Evolutionary conservation across 768 basidiomycete species (phyloP), one percentile per base, ranked within the genome.

Genomic region (Amanita polypyramis): DNA sequence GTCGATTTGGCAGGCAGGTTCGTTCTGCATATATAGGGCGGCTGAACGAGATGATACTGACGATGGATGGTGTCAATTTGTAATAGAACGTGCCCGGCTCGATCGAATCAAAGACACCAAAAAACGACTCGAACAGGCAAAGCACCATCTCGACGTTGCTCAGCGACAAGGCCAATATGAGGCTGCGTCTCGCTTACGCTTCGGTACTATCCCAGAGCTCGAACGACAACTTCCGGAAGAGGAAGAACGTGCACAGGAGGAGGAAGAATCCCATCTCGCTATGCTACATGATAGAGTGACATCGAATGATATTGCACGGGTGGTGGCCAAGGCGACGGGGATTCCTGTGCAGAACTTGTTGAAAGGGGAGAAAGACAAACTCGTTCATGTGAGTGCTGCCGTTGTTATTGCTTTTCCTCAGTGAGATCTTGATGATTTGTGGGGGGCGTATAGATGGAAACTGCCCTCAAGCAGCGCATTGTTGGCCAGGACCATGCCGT

Each of bases 401-500:
- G 73, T 1, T 19, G 10, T 33, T 36, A 39, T 55, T 45, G 6
- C 41, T 27, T 30, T 37, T n/a, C n/a, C n/a, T 36, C 29, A 30
- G 2, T 14, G 11, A 3, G 8, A n/a, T n/a, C 4, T 10, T 15
- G 21, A 8, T 50, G 34, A 48, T 38, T 9, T 11, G 25, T n/a
- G 25, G 3, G 25, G 35, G 21, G 8, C 30, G 29, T 39, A 3
- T 55, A 91, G 86, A 96, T 97, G 92, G 94, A 97, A 61, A 83
- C 87, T 29, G 67, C 73, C 0, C 72, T 97, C 12, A 68, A 69
- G 21, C 62, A 74, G 47, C 76, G 88, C 0, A 85, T 98, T 6
- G 83, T 98, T 2, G 93, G 95, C 1, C 95, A 98, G 60, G 84
- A 91, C 50, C 82, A 92, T 54, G 86, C 91, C n/a, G 74, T 98